Evolutionary conservation across 768 basidiomycete genomes (phyloP).

Genomic region (Boletellus ananiceps): DNA sequence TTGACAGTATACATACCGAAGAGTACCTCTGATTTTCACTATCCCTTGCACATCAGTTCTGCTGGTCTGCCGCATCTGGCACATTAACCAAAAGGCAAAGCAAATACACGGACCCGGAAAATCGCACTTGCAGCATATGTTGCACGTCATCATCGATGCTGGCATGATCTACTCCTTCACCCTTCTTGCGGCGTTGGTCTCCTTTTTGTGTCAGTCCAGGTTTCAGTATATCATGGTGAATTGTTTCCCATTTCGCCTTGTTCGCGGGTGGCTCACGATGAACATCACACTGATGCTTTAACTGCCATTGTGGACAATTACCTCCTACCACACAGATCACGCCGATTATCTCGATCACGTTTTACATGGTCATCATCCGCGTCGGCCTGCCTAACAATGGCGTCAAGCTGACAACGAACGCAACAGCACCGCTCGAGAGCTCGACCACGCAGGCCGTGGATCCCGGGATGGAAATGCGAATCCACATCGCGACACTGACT

Average conservation of each 20-base stretch:
- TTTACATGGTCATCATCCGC: conserved; percentile 42
- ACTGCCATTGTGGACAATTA: no score
- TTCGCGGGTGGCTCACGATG: neutral
- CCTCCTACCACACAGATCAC: conserved; percentile 20
- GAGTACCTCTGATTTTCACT: neutral
- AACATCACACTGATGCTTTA: no score
- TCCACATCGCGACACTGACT: conserved; percentile 2
- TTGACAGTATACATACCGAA: neutral
- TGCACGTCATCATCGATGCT: conserved; percentile 34
- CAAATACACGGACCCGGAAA: conserved; percentile 5
- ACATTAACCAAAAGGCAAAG: conserved; percentile 20
- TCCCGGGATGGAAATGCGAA: neutral
- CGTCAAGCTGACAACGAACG: neutral
- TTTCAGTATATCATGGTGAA: conserved; percentile 34
- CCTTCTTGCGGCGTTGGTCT: conserved; percentile 32
- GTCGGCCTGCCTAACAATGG: conserved; percentile 19
- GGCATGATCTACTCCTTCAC: conserved; percentile 36
- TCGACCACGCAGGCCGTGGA: neutral
- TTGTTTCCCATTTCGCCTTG: neutral
- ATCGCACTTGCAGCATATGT: conserved; percentile 12
- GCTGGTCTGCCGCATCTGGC: conserved; percentile 30
- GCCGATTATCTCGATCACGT: conserved; percentile 39
- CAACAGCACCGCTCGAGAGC: neutral
- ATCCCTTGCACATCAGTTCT: conserved; percentile 11
- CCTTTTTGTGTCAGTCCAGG: conserved; percentile 25